Base-by-base conservation (phyloP, 805 yeast genomes). In the Priceomyces castillae region DNA sequence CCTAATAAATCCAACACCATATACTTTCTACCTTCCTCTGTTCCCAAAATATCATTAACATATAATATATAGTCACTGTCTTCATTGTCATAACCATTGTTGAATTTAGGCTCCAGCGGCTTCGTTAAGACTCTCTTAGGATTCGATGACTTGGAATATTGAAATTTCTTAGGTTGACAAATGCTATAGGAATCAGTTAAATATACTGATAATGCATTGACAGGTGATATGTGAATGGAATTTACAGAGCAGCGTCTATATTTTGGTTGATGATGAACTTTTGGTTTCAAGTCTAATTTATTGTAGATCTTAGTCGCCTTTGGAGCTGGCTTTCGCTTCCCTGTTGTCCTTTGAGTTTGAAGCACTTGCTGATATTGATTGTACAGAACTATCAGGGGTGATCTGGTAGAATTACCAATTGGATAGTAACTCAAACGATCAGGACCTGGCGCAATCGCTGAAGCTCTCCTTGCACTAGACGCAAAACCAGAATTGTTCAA, bases 71-170 rank as follows among this genome's bases (percentile, higher is more conserved):
- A 92, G 65, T 94, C 97, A 59, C 86, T 80, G 44, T 89, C 90
- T 49, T 81, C 84, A 61, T 94, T 94, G 65, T 94, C 99, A 58
- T 57, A 78, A 6, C 97, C 97, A 56, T 86, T 82, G 60, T 90
- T 89, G 46, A 70, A 76, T 46, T 76, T 78, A 0, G 92, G 94
- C 55, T 89, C 95, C 60, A 82, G 80, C 2, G 97, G 97, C 60
- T 94, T 92, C 0, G 99, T 95, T 34, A 94, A 69, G 2, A 90
- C 97, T 43, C 99, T 71, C 47, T 88, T 81, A 2, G 99, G 99
- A 59, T 94, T 94, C 46, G 88, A 82, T 2, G 89, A 76, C 14
- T 88, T 79, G 51, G 84, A 84, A 62, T 94, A 94, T 49, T 82
- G 82, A 65, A 89, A 94, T 54, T 67, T 69, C 33, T 67, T 62